These are phyloP conservation scores for Saccharomycopsis fibuligera DNA, from an alignment of 805 yeast species.

Conservation along the genomic window DNA sequence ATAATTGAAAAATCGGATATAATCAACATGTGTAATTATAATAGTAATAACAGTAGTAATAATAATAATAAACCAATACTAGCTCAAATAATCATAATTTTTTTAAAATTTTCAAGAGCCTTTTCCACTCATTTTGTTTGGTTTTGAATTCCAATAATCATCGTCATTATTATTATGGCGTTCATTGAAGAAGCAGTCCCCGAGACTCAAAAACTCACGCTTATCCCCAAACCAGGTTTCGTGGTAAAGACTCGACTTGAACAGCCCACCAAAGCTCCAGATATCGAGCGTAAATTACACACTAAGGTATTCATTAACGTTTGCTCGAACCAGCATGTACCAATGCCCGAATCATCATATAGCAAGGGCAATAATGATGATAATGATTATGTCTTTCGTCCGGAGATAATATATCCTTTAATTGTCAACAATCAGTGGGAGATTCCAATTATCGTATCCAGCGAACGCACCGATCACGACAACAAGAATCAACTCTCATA, in stretches of 20 bases:
- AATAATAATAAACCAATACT: too few species aligned
- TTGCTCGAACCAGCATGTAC: slow-evolving; percentile 61
- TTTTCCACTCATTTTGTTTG: too few species aligned
- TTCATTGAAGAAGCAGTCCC: too few species aligned
- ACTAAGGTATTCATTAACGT: slow-evolving; percentile 75
- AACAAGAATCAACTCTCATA: slow-evolving; percentile 60
- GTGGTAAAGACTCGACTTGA: slow-evolving; percentile 61
- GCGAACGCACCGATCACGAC: slow-evolving; percentile 48
- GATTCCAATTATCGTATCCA: slow-evolving; percentile 70
- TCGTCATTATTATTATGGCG: too few species aligned
- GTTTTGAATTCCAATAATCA: too few species aligned
- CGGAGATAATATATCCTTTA: slow-evolving; percentile 51
- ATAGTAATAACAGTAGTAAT: too few species aligned
- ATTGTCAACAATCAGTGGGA: slow-evolving; percentile 76
- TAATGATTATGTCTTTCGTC: slow-evolving; percentile 37
- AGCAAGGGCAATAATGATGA: slow-evolving; percentile 21
- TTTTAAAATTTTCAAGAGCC: too few species aligned
- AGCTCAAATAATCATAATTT: too few species aligned
- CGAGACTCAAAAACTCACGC: background rate
- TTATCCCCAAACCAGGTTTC: slow-evolving; percentile 60
- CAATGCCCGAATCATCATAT: slow-evolving; percentile 41
- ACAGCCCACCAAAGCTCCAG: slow-evolving; percentile 29
- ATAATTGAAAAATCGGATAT: too few species aligned
- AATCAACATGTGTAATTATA: too few species aligned
- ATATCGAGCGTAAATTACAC: slow-evolving; percentile 27